Evolutionary conservation across 352 stramenopile species (phyloP), one percentile per base, ranked within the genome.

Genomic region (Phytophthora fragariaefolia): DNA sequence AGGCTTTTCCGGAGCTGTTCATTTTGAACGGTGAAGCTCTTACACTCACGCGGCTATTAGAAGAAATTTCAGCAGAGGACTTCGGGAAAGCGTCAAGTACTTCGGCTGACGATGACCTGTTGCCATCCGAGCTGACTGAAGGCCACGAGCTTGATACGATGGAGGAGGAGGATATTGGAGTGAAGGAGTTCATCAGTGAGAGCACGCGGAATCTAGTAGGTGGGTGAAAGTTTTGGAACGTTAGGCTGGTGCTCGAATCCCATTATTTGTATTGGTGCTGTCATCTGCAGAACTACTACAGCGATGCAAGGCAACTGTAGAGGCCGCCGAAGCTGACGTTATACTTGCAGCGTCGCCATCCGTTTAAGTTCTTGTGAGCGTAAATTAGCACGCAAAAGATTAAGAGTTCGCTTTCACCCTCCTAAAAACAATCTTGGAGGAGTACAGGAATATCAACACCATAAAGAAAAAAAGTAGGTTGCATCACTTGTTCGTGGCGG

Each of bases 11-110:
- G 0, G 53, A 72, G 12, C 59, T 93, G 6, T 61, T 89, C 10
- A 73, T 73, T 22, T 43, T 93, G 47, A 87, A 91, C 30, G 79
- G 79, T 0, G 73, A 93, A 57, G 71, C 81, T 1, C 45, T 90
- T 22, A 84, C 71, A 1, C 71, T 93, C 17, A 72, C 58, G 2
- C 53, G 60, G 20, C 47, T 79, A 20, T 27, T 71, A 6, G 47
- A 65, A 46, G 57, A 65, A 18, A 73, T 65, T 24, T 54, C 28
- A 7, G 38, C 24, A 12, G 38, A 45, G 8, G 46, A 59, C 34
- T 52, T 65, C 34, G 43, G 13, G 0, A 63, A 63, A 27, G 17
- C 38, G 34, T 46, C 58, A 32, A 30, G 27, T 15, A 36, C 20
- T 24, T 13, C 13, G 8, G 30, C 63, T 32, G 48, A 52, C 3